These are phyloP conservation scores for Amaranthus cruentus DNA, from an alignment of 148 eudicot genomes.

Conservation along the genomic window DNA sequence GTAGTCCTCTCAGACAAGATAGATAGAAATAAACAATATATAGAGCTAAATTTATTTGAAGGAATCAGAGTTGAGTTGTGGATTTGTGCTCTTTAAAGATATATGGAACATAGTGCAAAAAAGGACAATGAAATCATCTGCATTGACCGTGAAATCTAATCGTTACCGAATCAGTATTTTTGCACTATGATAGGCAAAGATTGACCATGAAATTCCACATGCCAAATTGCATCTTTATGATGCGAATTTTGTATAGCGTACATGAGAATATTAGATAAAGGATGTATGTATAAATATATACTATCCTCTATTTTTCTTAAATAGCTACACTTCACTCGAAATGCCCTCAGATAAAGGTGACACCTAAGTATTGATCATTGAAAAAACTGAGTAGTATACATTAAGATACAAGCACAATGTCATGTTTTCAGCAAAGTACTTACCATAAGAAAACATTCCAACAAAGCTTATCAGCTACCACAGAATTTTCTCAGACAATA, in stretches of 20 bases:
- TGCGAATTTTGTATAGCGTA: background rate
- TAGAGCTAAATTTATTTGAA: background rate
- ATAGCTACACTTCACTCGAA: too few relatives aligned
- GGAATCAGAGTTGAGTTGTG: background rate
- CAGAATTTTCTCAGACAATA: background rate
- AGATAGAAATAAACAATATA: background rate
- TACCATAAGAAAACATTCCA: conserved; percentile 10
- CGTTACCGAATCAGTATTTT: too few relatives aligned
- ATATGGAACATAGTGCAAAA: background rate
- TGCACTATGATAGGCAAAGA: background rate
- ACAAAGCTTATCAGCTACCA: background rate
- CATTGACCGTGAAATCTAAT: too few relatives aligned
- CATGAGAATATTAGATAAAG: background rate
- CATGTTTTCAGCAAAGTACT: background rate
- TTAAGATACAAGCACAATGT: background rate
- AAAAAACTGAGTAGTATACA: too few relatives aligned
- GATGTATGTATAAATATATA: background rate
- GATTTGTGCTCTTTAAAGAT: background rate
- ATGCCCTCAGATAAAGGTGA: too few relatives aligned
- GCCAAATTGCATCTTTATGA: background rate
- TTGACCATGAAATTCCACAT: background rate
- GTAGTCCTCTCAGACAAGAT: background rate
- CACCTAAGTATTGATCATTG: too few relatives aligned
- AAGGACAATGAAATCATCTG: too few relatives aligned
- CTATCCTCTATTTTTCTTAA: too few relatives aligned